These are phyloP conservation scores for Fusarium citri DNA, from an alignment of 2,329 filamentous ascomycete species.

Conservation along the genomic window DNA sequence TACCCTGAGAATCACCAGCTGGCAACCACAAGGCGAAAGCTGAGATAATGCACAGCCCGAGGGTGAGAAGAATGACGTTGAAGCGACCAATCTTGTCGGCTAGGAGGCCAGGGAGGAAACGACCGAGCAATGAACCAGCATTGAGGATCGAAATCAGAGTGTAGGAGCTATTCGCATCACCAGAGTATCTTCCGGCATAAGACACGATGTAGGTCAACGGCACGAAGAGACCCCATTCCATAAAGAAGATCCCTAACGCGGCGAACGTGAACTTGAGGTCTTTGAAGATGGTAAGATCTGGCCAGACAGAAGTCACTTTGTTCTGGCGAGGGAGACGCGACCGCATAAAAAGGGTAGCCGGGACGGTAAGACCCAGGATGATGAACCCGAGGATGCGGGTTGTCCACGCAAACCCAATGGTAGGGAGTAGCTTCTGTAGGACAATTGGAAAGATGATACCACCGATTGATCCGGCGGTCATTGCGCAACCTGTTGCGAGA, in stretches of 20 bases:
- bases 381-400: slow-evolving; percentile 64
- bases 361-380: slow-evolving; percentile 58
- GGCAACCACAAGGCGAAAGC: slow-evolving; percentile 80
- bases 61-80: slow-evolving; percentile 80
- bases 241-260: slow-evolving; percentile 73
- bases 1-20: slow-evolving; percentile 60
- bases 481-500: slow-evolving; percentile 84
- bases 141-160: slow-evolving; percentile 85
- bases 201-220: slow-evolving; percentile 82
- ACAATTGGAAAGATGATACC: slow-evolving; percentile 72
- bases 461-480: slow-evolving; percentile 76
- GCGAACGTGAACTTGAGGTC: slow-evolving; percentile 70
- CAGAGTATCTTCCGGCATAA: slow-evolving; percentile 66
- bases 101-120: slow-evolving; percentile 79
- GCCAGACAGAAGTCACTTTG: slow-evolving; percentile 56
- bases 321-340: slow-evolving; percentile 65
- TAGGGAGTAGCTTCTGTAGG: slow-evolving; percentile 59
- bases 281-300: slow-evolving; percentile 71
- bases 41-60: slow-evolving; percentile 65
- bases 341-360: slow-evolving; percentile 61
- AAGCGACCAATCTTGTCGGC: slow-evolving; percentile 83
- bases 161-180: slow-evolving; percentile 58
- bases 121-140: slow-evolving; percentile 79
- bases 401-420: slow-evolving; percentile 62
- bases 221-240: slow-evolving; percentile 78